Evolutionary conservation across 345 rosid species (phyloP).

Genomic region (Capsella bursapastoris): DNA sequence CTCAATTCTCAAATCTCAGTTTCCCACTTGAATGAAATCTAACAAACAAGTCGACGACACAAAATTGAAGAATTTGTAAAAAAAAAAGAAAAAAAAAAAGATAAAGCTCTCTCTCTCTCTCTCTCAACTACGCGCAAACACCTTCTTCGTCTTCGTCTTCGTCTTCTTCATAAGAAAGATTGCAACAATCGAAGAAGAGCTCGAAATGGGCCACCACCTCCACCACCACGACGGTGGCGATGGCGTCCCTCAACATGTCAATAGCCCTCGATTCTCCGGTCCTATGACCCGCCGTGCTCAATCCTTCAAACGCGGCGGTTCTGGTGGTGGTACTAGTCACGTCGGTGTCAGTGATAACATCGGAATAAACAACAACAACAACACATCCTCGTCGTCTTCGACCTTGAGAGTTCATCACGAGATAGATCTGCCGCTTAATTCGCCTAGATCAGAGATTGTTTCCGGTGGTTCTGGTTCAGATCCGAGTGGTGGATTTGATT

Average conservation of each 20-base stretch:
- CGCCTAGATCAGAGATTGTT: slow-evolving; percentile 79
- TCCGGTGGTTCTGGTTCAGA: slow-evolving; percentile 37
- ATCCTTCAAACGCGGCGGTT: slow-evolving; percentile 78
- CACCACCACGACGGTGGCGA: slow-evolving; percentile 56
- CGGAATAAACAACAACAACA: not conserved
- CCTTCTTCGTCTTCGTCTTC: not conserved
- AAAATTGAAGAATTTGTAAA: no score
- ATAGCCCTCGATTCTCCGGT: slow-evolving; percentile 89
- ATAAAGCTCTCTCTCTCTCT: no score
- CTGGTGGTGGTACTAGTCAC: slow-evolving; percentile 34
- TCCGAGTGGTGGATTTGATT: slow-evolving; percentile 50
- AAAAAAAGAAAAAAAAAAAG: no score
- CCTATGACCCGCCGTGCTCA: slow-evolving; percentile 88
- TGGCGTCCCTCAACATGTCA: slow-evolving; percentile 77
- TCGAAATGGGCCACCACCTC: slow-evolving; percentile 58
- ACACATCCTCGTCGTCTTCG: not conserved
- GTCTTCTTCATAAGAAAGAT: slow-evolving; percentile 32
- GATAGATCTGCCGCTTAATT: slow-evolving; percentile 70
- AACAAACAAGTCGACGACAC: no score
- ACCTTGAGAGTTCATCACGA: slow-evolving; percentile 60
- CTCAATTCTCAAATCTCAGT: no score
- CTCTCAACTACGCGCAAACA: no score
- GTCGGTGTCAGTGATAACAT: not conserved
- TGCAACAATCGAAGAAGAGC: slow-evolving; percentile 51
- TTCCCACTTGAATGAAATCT: no score